These are phyloP conservation scores for Talinum fruticosum DNA, from an alignment of 148 eudicot genomes.

Conservation along the genomic window DNA sequence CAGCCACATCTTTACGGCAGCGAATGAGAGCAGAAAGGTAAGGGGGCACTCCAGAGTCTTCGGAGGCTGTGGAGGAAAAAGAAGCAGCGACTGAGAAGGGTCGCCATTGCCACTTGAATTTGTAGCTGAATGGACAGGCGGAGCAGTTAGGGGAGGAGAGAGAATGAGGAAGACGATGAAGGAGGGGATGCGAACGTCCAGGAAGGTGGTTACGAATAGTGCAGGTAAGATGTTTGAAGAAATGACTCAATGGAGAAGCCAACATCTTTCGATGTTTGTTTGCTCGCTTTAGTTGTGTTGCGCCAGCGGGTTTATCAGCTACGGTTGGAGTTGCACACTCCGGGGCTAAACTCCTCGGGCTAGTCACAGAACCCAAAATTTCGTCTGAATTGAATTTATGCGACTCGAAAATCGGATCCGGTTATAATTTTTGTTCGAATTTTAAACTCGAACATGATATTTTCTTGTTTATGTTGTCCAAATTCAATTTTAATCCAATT, in stretches of 20 bases:
- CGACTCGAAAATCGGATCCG: no score
- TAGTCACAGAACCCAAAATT: no score
- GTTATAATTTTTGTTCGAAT: no score
- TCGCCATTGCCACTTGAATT: conserved; percentile 27
- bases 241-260: conserved; percentile 39
- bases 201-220: conserved; percentile 21
- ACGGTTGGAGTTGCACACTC: no score
- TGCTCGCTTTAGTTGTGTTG: no score
- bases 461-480: no score
- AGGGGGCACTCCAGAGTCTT: conserved; percentile 42
- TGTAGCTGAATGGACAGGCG: conserved; percentile 17
- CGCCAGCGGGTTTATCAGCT: not conserved
- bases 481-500: no score
- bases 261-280: conserved; percentile 19
- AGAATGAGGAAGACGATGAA: conserved; percentile 22
- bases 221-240: conserved; percentile 75
- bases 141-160: conserved; percentile 5
- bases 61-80: conserved; percentile 31
- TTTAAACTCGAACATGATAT: no score
- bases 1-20: conserved; percentile 57
- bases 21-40: conserved; percentile 58
- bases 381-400: no score
- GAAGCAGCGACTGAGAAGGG: conserved; percentile 26
- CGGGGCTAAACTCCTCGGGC: no score
- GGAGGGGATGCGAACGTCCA: conserved; percentile 20